Conservation (phyloP, 2,329 filamentous ascomycete species). For the Lasiodiplodia gonubiensis region DNA sequence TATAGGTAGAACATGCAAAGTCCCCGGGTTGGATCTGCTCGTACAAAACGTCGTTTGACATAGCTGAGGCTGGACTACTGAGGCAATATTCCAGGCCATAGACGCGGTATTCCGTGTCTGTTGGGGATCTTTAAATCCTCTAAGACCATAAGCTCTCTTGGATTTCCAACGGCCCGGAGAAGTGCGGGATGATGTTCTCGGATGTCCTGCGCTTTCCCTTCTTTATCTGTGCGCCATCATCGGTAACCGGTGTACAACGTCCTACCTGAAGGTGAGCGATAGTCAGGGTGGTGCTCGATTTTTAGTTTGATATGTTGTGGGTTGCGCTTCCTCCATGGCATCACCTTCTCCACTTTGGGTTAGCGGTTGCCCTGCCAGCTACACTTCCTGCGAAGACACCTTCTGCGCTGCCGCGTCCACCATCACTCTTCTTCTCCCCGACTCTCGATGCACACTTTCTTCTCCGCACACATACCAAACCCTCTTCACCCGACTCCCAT, state of each 20-base stretch:
- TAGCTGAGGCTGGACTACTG: background rate
- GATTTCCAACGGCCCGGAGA: background rate
- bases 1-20: background rate
- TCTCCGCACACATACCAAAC: background rate
- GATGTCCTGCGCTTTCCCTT: background rate
- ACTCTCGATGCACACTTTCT: background rate
- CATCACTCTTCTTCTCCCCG: background rate
- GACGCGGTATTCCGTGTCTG: background rate
- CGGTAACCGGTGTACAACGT: too few species aligned
- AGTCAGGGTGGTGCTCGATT: background rate
- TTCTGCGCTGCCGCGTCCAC: background rate
- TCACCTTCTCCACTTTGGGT: background rate
- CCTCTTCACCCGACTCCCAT: background rate
- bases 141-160: background rate
- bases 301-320: too few species aligned
- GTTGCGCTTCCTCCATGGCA: background rate
- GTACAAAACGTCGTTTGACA: background rate
- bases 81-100: background rate
- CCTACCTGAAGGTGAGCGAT: background rate
- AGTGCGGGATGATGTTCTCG: background rate
- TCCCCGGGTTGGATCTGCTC: background rate
- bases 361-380: background rate
- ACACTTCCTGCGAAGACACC: background rate
- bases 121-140: background rate
- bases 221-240: background rate